Conservation (phyloP, 2,329 filamentous ascomycete species). For the Colletotrichum echinochloae region DNA sequence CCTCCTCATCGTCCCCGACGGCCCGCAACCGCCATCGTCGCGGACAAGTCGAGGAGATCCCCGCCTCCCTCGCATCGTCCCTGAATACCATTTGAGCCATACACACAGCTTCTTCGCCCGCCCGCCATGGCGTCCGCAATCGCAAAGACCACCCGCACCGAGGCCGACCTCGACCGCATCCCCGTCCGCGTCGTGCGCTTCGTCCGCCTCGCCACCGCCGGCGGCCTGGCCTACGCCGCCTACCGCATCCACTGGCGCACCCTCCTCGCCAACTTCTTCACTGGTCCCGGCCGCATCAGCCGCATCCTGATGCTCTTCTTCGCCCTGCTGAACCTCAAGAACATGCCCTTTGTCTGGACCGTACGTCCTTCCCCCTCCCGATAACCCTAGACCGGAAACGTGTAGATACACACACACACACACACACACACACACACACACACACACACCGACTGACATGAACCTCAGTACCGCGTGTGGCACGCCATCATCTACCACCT, state of each 20-base stretch:
- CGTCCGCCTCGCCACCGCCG: constrained; percentile 55
- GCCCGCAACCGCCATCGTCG: constrained; percentile 30
- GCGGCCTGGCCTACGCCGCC: constrained; percentile 60
- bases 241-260: constrained; percentile 58
- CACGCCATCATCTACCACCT: constrained; percentile 68
- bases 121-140: constrained; percentile 35
- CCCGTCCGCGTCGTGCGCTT: constrained; percentile 48
- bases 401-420: no score
- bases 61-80: neutral
- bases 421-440: no score
- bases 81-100: no score
- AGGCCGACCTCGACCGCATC: constrained; percentile 39
- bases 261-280: constrained; percentile 59
- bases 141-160: constrained; percentile 41
- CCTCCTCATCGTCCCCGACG: constrained; percentile 22
- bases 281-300: constrained; percentile 65
- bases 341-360: constrained; percentile 80
- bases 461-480: constrained; percentile 72
- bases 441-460: no score
- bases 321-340: constrained; percentile 77
- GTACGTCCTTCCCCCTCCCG: constrained; percentile 58
- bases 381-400: no score
- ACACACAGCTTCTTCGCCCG: no score
- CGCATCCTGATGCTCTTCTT: constrained; percentile 67
- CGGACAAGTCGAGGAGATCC: constrained; percentile 30